Evolutionary conservation across 805 yeast genomes (phyloP).

Genomic region (Kuraishia ogatae): DNA sequence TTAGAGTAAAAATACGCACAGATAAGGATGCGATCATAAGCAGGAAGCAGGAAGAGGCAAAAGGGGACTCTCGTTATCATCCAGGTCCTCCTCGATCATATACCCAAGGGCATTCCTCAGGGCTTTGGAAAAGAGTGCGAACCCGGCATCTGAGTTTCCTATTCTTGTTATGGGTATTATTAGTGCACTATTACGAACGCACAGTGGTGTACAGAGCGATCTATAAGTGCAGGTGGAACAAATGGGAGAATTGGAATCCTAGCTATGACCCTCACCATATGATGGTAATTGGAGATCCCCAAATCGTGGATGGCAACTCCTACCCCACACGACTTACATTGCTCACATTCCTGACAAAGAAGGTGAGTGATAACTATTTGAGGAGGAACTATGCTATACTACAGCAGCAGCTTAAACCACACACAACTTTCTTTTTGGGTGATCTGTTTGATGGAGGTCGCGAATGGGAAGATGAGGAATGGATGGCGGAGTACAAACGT

Average conservation of each 20-base stretch:
- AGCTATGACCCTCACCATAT: constrained; percentile 4
- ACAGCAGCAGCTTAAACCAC: constrained; percentile 57
- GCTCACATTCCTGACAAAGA: constrained; percentile 45
- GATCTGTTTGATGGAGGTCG: constrained; percentile 95
- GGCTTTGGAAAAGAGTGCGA: neutral
- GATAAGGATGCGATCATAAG: neutral
- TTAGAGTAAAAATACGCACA: neutral
- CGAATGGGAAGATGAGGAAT: constrained; percentile 62
- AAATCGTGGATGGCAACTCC: constrained; percentile 80
- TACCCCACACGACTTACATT: constrained; percentile 61
- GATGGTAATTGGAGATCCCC: constrained; percentile 84
- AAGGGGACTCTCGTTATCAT: neutral
- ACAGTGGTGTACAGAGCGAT: constrained; percentile 36
- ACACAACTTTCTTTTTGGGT: constrained; percentile 73
- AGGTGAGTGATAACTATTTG: constrained; percentile 70
- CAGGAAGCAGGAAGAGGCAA: neutral
- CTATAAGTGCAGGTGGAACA: constrained; percentile 48
- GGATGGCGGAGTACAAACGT: constrained; percentile 65
- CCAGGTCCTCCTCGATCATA: neutral
- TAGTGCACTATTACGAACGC: constrained; percentile 48
- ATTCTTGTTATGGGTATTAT: constrained; percentile 30
- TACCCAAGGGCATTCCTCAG: neutral
- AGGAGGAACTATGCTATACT: constrained; percentile 62
- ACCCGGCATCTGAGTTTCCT: constrained; percentile 16
- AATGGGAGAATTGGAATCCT: constrained; percentile 53